Conservation (phyloP, 2,329 filamentous ascomycete genomes). For the Colletotrichum graminicola region DNA sequence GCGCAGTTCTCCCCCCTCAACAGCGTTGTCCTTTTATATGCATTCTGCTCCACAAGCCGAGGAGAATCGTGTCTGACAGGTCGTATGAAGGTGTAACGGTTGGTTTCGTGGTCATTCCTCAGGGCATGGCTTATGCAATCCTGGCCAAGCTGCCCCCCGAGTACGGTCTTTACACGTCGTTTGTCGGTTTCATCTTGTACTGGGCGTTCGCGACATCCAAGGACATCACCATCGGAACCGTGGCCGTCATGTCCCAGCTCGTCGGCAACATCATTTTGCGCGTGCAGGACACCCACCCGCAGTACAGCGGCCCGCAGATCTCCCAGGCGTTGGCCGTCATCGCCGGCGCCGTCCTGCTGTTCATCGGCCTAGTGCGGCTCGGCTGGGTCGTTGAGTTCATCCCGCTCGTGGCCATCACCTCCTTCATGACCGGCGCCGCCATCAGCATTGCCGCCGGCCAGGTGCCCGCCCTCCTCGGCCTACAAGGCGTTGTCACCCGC, state of each 20-base stretch:
- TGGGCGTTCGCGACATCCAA: conserved; percentile 89
- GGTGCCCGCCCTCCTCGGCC: conserved; percentile 58
- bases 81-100: conserved; percentile 66
- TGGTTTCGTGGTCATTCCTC: conserved; percentile 81
- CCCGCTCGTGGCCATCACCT: conserved; percentile 62
- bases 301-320: conserved; percentile 55
- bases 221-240: conserved; percentile 80
- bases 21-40: not conserved
- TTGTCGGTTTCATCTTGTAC: conserved; percentile 83
- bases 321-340: conserved; percentile 60
- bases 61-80: conserved; percentile 32
- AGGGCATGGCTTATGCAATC: conserved; percentile 83
- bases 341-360: conserved; percentile 58
- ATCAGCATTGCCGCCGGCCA: conserved; percentile 65
- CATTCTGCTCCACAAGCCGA: not conserved
- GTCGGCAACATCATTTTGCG: conserved; percentile 60
- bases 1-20: not conserved
- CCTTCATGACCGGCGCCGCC: conserved; percentile 64
- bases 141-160: conserved; percentile 76
- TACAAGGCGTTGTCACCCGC: conserved; percentile 58
- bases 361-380: conserved; percentile 59
- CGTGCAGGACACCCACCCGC: conserved; percentile 52
- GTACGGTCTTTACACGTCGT: conserved; percentile 84
- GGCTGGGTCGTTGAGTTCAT: conserved; percentile 67
- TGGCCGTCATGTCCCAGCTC: conserved; percentile 63